Evolutionary conservation across 768 basidiomycete species (phyloP), one percentile per base, ranked within the genome.

Genomic region (Trametes cubensis): DNA sequence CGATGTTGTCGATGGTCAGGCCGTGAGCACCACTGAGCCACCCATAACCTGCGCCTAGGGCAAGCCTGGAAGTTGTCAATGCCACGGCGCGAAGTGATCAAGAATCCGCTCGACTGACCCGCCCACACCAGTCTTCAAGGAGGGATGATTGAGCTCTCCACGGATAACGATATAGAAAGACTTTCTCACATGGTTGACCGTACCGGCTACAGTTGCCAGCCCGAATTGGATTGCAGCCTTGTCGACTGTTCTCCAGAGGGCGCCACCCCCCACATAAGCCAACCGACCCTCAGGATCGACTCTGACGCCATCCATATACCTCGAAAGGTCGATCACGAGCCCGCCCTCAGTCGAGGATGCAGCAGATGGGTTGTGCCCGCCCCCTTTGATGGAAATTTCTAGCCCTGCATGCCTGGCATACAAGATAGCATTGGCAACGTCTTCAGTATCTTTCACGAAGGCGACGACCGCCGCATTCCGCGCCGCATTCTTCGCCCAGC

Each of bases 1-100:
- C 59, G 41, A 84, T 73, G 50, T 84, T 85, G 64, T 85, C 83
- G 60, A 83, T 72, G 1, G 70, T 76, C 20, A 84, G 67, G 6
- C 83, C 83, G 55, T 74, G 56, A 28, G 69, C 65, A 26, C 68
- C 75, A 40, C 74, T 79, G 8, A 85, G 77, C 75, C 75, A 83
- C 14, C 85, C 85, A 60, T 78, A 83, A 4, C 84, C 85, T 11
- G 84, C 84, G 34, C 84, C 85, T 15, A 85, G 72, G 17, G 75
- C 75, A 6, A 85, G 76, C 6, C 82, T 83, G 54, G 18, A 18
- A n/a, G 14, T 15, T 20, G 20, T 34, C 13, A 58, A 7, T 11
- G 2, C 10, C 21, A 26, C 38, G 34, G 17, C 59, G 55, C 15
- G n/a, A 49, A 15, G 42, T 17, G 26, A 41, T 34, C 20, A 54